phyloP scores from a whole-genome alignment of 169 alveolate genomes.

The Cryptosporidium tyzzeri region DNA sequence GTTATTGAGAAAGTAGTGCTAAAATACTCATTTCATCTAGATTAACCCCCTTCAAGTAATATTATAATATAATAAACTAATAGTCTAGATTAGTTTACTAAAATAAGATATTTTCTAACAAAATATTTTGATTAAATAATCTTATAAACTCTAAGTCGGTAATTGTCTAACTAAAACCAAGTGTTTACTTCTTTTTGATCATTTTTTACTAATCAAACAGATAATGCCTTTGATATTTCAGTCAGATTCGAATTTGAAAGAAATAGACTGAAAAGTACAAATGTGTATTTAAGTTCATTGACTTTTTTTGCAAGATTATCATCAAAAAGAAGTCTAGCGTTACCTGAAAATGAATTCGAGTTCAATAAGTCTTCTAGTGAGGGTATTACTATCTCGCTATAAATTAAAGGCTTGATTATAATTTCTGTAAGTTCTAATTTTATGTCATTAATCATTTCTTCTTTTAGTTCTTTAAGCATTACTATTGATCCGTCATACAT shows the following conservation, averaged over 20 bases:
- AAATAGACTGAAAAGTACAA: constrained; percentile 17
- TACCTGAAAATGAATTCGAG: constrained; percentile 35
- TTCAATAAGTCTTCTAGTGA: constrained; percentile 28
- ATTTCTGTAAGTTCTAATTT: constrained; percentile 44
- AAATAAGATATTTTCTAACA: background rate
- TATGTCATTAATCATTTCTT: constrained; percentile 37
- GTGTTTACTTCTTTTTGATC: too few relatives aligned
- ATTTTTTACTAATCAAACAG: background rate
- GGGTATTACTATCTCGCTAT: constrained; percentile 42
- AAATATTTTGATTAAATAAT: too few relatives aligned
- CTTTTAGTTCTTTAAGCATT: constrained; percentile 4
- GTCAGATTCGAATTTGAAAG: constrained; percentile 23
- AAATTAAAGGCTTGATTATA: constrained; percentile 37
- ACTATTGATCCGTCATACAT: constrained; percentile 5
- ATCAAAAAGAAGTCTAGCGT: constrained; percentile 58
- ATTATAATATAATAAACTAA: too few relatives aligned
- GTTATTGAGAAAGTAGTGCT: background rate
- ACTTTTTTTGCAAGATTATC: constrained; percentile 35
- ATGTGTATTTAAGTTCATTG: constrained; percentile 58
- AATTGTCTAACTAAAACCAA: background rate
- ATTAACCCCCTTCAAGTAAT: background rate
- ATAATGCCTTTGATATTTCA: constrained; percentile 19
- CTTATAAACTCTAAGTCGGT: background rate
- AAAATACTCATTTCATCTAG: too few relatives aligned
- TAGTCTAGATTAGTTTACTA: background rate